A percentile compares a stretch with the other conserved stretches of the same genome.
Conservation (phyloP, 495 filamentous ascomycete species). For the Trypethelium eluteriae region DNA sequence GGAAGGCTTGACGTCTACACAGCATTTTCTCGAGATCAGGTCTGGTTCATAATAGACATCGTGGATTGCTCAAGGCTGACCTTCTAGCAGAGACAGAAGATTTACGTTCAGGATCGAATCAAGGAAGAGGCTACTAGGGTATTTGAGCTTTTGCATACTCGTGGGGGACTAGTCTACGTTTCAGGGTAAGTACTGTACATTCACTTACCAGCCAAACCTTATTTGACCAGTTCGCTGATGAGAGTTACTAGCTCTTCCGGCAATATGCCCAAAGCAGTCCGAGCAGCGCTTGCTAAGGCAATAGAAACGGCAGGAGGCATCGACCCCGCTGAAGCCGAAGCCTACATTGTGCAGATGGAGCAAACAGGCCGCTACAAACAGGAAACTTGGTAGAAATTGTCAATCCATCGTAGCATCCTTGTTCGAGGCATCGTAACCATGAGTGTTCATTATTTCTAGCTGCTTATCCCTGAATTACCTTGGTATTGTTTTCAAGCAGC, state of each 20-base stretch:
- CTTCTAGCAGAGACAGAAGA: slow-evolving; percentile 45
- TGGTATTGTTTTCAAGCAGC: not conserved
- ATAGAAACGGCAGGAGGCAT: slow-evolving; percentile 16
- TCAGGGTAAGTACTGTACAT: slow-evolving; percentile 55
- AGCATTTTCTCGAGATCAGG: slow-evolving; percentile 77
- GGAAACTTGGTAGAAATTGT: slow-evolving; percentile 59
- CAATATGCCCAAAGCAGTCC: slow-evolving; percentile 81
- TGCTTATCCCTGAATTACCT: not conserved
- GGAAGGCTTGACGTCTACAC: slow-evolving; percentile 52
- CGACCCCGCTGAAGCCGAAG: slow-evolving; percentile 47
- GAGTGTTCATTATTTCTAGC: too few relatives aligned
- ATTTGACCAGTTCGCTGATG: not conserved
- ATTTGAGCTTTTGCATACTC: slow-evolving; percentile 48
- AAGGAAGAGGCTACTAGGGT: slow-evolving; percentile 52
- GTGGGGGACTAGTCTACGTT: slow-evolving; percentile 57
- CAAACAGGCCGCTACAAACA: slow-evolving; percentile 65
- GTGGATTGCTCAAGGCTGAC: slow-evolving; percentile 13
- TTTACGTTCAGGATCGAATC: slow-evolving; percentile 86
- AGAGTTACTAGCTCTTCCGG: slow-evolving; percentile 31
- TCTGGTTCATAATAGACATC: slow-evolving; percentile 12
- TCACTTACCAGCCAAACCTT: not conserved
- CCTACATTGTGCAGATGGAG: slow-evolving; percentile 54
- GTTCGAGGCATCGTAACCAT: too few relatives aligned
- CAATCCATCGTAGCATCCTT: too few relatives aligned
- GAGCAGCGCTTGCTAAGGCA: slow-evolving; percentile 67